Percentiles rank a stretch among this genome's conserved stretches.
phyloP scores from a whole-genome alignment of 495 filamentous ascomycete genomes.

The Talaromyces nanjingensis region DNA sequence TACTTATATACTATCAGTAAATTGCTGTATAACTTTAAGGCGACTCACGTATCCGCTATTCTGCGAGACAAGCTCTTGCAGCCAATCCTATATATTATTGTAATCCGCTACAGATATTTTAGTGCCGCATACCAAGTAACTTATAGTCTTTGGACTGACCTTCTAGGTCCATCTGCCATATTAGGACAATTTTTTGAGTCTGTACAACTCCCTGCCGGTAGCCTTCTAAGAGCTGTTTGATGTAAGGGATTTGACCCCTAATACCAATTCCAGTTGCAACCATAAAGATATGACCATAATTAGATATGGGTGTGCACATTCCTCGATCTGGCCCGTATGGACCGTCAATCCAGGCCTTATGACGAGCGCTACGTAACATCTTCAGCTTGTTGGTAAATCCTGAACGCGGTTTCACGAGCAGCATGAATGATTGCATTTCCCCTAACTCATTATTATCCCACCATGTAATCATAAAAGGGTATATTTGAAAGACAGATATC shows the following conservation, averaged over 20 bases:
- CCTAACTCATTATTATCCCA: conserved; percentile 21
- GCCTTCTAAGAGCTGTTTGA: conserved; percentile 26
- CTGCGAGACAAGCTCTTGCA: conserved; percentile 15
- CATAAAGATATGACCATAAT: conserved; percentile 28
- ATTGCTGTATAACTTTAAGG: background rate
- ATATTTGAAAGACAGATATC: conserved; percentile 20
- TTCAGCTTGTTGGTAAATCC: conserved; percentile 24
- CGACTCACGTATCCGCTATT: conserved; percentile 17
- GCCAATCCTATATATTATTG: conserved; percentile 15
- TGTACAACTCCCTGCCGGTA: conserved; percentile 19
- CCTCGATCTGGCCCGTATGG: conserved; percentile 24
- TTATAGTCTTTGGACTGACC: conserved; percentile 1
- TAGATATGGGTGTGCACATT: conserved; percentile 13
- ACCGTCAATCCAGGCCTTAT: conserved; percentile 25
- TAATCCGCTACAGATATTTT: conserved; percentile 6
- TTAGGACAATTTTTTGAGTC: conserved; percentile 23
- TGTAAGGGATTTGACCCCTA: conserved; percentile 28
- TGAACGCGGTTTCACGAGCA: conserved; percentile 21
- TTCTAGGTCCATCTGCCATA: conserved; percentile 24
- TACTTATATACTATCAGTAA: conserved; percentile 4
- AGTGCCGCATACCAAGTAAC: conserved; percentile 4
- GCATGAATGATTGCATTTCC: conserved; percentile 13
- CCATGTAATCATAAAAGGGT: conserved; percentile 29
- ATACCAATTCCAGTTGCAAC: conserved; percentile 31
- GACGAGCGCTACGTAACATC: conserved; percentile 12